These are phyloP conservation scores for Heliamphora pulchella DNA, from an alignment of 179 eudicot genomes.

Conservation along the genomic window DNA sequence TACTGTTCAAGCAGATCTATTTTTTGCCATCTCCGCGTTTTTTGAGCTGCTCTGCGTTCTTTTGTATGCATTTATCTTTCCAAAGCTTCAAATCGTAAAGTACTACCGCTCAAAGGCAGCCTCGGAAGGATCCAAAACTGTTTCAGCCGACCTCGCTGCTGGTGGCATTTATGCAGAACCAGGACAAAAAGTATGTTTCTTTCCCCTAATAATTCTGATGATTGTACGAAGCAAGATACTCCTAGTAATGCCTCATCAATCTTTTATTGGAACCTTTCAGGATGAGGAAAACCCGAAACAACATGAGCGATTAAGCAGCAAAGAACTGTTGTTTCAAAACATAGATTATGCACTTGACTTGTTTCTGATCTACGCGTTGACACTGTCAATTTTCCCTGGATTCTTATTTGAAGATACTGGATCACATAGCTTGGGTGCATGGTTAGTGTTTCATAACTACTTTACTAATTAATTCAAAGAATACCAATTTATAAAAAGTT, in stretches of 20 bases:
- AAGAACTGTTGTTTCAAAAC: slow-evolving; percentile 33
- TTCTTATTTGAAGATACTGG: slow-evolving; percentile 55
- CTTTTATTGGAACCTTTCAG: slow-evolving; percentile 16
- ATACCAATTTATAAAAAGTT: no score
- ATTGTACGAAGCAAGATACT: neutral
- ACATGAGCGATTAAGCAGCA: slow-evolving; percentile 29
- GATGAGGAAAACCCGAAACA: slow-evolving; percentile 19
- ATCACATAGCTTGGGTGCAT: slow-evolving; percentile 34
- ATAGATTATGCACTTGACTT: slow-evolving; percentile 43
- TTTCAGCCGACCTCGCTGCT: slow-evolving; percentile 54
- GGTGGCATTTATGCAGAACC: slow-evolving; percentile 32
- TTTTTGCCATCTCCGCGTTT: slow-evolving; percentile 36
- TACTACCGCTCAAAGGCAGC: slow-evolving; percentile 54
- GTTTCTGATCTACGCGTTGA: slow-evolving; percentile 33
- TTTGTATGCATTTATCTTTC: slow-evolving; percentile 41
- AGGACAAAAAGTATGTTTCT: slow-evolving; percentile 8
- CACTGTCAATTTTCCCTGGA: slow-evolving; percentile 50
- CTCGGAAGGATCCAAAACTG: slow-evolving; percentile 48
- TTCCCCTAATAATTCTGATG: neutral
- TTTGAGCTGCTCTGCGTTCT: slow-evolving; percentile 34
- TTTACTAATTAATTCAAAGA: neutral
- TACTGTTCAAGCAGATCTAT: slow-evolving; percentile 34
- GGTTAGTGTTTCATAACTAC: slow-evolving; percentile 21
- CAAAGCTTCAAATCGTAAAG: slow-evolving; percentile 50
- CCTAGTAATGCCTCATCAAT: neutral